Percentiles rank a stretch among this genome's conserved stretches.
These are phyloP conservation scores for Uromyces viciae-fabae DNA, from an alignment of 1,284 basidiomycete genomes.

Conservation along the genomic window DNA sequence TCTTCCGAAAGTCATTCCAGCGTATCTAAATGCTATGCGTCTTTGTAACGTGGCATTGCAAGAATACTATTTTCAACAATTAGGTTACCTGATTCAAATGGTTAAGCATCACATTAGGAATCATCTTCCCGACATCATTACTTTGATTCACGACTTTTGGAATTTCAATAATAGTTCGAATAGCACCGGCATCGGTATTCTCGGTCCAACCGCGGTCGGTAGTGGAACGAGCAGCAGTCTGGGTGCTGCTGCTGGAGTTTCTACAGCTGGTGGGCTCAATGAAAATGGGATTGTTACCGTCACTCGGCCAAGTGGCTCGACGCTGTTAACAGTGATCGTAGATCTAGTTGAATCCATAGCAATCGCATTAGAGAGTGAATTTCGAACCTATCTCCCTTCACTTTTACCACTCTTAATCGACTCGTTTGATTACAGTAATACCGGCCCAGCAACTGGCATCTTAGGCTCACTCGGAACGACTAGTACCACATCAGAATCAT, in stretches of 20 bases:
- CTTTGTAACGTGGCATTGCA: conserved; percentile 73
- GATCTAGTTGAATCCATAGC: conserved; percentile 92
- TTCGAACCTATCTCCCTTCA: conserved; percentile 92
- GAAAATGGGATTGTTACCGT: conserved; percentile 39
- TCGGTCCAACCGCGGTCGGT: conserved; percentile 18
- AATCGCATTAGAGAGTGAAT: conserved; percentile 91
- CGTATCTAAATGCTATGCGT: conserved; percentile 83
- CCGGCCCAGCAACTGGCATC: conserved; percentile 35
- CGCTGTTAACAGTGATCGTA: conserved; percentile 86
- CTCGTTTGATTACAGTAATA: conserved; percentile 65
- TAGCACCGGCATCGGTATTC: background rate
- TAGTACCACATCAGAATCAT: conserved; percentile 64
- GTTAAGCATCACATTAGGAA: conserved; percentile 97
- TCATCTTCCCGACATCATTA: conserved; percentile 77
- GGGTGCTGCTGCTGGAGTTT: conserved; percentile 15
- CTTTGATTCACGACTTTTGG: conserved; percentile 82
- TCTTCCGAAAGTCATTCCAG: conserved; percentile 92
- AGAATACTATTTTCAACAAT: conserved; percentile 92
- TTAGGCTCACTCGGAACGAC: conserved; percentile 55
- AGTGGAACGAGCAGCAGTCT: conserved; percentile 1
- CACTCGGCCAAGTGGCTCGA: conserved; percentile 61
- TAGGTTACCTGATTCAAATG: conserved; percentile 91
- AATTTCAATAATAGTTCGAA: conserved; percentile 54
- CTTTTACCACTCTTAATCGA: conserved; percentile 84
- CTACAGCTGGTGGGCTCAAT: conserved; percentile 16